Percentiles rank a stretch among this genome's conserved stretches.
Evolutionary conservation across 2,329 filamentous ascomycete genomes (phyloP).

Genomic region (Cytospora piceicola): DNA sequence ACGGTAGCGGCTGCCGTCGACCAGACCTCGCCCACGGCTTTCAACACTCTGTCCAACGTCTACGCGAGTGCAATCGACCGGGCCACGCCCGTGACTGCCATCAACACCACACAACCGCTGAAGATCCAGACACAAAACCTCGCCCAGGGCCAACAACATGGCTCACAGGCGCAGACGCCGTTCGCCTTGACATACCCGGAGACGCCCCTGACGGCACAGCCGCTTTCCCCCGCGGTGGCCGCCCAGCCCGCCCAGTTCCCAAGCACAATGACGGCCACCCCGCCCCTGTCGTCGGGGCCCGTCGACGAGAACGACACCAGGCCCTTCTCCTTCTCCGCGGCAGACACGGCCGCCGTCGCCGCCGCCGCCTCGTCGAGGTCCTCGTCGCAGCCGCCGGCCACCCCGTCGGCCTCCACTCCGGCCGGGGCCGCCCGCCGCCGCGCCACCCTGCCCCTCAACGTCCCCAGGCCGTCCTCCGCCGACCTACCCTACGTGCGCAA

Average conservation of each 20-base stretch:
- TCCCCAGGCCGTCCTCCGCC: slow-evolving; percentile 27
- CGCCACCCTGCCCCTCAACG: slow-evolving; percentile 40
- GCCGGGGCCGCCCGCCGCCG: slow-evolving; percentile 43
- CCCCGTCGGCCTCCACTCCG: slow-evolving; percentile 19
- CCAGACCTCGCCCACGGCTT: slow-evolving; percentile 63
- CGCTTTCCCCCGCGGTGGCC: slow-evolving; percentile 50
- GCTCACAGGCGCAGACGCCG: slow-evolving; percentile 48
- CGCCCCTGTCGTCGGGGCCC: slow-evolving; percentile 58
- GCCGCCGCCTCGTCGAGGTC: background rate
- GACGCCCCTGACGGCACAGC: slow-evolving; percentile 57
- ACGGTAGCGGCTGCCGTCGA: slow-evolving; percentile 53
- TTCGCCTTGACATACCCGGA: slow-evolving; percentile 54
- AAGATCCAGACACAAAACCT: slow-evolving; percentile 44
- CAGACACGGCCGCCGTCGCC: slow-evolving; percentile 25
- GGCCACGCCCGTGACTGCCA: slow-evolving; percentile 56
- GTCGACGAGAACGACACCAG: slow-evolving; percentile 41
- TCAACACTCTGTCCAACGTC: slow-evolving; percentile 69
- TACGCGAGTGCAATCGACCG: slow-evolving; percentile 67
- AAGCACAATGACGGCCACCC: slow-evolving; percentile 64
- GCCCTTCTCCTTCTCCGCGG: slow-evolving; percentile 50
- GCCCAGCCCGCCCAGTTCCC: slow-evolving; percentile 49
- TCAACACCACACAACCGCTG: slow-evolving; percentile 47
- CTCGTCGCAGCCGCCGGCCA: slow-evolving; percentile 10
- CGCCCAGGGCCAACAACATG: slow-evolving; percentile 38
- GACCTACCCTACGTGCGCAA: slow-evolving; percentile 62